These are phyloP conservation scores for Fraxinus anomala DNA, from an alignment of 257 asterid genomes.

Conservation along the genomic window DNA sequence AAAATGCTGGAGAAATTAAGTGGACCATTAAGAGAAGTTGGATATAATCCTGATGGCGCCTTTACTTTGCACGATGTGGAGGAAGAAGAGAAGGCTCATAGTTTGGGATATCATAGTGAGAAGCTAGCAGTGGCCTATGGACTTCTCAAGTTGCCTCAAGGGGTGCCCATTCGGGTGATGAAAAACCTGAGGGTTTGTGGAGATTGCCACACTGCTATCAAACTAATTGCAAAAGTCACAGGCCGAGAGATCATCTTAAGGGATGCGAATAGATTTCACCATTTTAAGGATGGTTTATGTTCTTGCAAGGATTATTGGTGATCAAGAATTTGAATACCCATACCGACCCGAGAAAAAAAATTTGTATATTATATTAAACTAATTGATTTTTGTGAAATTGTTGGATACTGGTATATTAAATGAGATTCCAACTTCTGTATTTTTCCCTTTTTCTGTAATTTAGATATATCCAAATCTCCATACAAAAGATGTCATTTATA, in stretches of 20 bases:
- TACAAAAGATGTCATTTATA: too few relatives aligned
- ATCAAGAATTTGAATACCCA: not conserved
- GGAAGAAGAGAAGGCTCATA: conserved; percentile 62
- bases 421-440: too few relatives aligned
- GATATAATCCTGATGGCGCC: conserved; percentile 59
- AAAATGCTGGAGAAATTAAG: conserved; percentile 56
- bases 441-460: too few relatives aligned
- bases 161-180: conserved; percentile 60
- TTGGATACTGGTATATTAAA: too few relatives aligned
- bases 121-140: conserved; percentile 76
- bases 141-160: conserved; percentile 60
- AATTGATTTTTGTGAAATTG: too few relatives aligned
- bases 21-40: conserved; percentile 55
- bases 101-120: conserved; percentile 61
- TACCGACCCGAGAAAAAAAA: too few relatives aligned
- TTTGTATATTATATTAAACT: too few relatives aligned
- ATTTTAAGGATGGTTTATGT: conserved; percentile 59
- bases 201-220: conserved; percentile 68
- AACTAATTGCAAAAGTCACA: conserved; percentile 48
- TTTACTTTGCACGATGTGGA: conserved; percentile 65
- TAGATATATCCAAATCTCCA: too few relatives aligned
- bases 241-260: conserved; percentile 57
- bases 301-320: conserved; percentile 77
- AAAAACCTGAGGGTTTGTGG: conserved; percentile 74
- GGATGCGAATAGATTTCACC: conserved; percentile 76